Conservation (phyloP, 2,329 filamentous ascomycete genomes). For the Lecanicillium sp. region DNA sequence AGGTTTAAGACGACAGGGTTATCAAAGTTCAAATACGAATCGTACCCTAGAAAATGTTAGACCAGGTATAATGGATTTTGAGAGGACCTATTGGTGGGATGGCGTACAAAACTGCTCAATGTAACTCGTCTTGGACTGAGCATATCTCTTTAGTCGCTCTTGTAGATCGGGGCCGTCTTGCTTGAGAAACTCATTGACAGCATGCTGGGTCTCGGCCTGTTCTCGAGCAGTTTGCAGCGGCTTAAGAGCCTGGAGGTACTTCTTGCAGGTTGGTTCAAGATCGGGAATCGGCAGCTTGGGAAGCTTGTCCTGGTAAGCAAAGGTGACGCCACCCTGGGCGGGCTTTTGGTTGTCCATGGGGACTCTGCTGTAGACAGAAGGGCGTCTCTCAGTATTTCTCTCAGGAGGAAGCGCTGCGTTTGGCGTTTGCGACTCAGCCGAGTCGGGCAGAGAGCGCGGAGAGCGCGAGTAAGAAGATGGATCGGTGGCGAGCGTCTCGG, state of each 20-base stretch:
- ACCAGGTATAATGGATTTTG: neutral
- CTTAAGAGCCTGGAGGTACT: conserved; percentile 70
- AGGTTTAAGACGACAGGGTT: conserved; percentile 96
- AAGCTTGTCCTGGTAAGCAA: conserved; percentile 77
- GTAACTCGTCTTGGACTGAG: conserved; percentile 84
- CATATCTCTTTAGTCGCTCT: conserved; percentile 83
- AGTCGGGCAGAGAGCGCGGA: conserved; percentile 32
- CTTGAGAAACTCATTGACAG: conserved; percentile 75
- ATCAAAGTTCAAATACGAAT: conserved; percentile 96
- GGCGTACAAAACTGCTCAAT: conserved; percentile 96
- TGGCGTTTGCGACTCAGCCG: conserved; percentile 13
- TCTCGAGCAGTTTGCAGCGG: conserved; percentile 77
- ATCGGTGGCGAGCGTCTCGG: conserved; percentile 56
- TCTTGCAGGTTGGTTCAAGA: conserved; percentile 66
- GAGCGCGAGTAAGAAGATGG: conserved; percentile 20
- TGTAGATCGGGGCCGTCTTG: conserved; percentile 78
- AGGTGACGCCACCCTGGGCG: conserved; percentile 70
- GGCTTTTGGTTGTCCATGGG: conserved; percentile 48
- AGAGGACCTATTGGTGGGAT: neutral
- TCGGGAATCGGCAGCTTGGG: conserved; percentile 92
- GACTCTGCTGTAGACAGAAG: conserved; percentile 26
- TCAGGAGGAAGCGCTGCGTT: neutral
- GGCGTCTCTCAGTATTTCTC: conserved; percentile 14
- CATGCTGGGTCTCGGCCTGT: conserved; percentile 71
- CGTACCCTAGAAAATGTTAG: conserved; percentile 81